A percentile compares a stretch with the other conserved stretches of the same genome.
Conservation (phyloP, 768 basidiomycete species). For the Pleurotus tuber-regium region DNA sequence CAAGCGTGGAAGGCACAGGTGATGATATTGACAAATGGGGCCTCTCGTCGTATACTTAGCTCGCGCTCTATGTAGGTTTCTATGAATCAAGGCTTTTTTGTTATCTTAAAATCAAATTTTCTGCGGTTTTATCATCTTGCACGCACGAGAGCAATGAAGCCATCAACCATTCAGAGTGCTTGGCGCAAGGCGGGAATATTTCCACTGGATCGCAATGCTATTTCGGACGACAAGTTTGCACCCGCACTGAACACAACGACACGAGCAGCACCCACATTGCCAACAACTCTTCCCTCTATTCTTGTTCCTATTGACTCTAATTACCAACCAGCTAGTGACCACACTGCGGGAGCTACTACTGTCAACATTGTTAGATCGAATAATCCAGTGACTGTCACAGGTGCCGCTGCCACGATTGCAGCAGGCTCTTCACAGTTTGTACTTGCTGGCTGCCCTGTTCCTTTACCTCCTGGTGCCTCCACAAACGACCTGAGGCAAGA, state of each 20-base stretch:
- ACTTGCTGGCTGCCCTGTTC: neutral
- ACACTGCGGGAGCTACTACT: neutral
- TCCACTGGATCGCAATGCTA: conserved; percentile 17
- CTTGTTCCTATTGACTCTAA: neutral
- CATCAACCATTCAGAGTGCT: conserved; percentile 17
- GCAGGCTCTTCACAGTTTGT: neutral
- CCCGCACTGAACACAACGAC: conserved; percentile 7
- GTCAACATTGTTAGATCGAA: neutral
- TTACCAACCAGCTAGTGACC: neutral
- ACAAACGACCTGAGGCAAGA: neutral
- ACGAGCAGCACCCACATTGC: neutral
- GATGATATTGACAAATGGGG: conserved; percentile 6
- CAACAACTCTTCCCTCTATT: neutral
- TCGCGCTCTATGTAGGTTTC: no score
- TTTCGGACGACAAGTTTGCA: conserved; percentile 12
- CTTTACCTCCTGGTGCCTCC: neutral
- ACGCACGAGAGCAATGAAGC: conserved; percentile 15
- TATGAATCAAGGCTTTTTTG: no score
- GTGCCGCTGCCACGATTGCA: no score
- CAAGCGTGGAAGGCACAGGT: conserved; percentile 27
- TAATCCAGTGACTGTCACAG: neutral
- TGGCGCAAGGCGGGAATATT: conserved; percentile 21
- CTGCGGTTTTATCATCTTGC: conserved; percentile 12
- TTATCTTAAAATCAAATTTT: conserved; percentile 9
- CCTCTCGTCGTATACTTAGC: no score